Evolutionary conservation across 768 basidiomycete genomes (phyloP), one percentile per base, ranked within the genome.

Genomic region (Amanita inopinata): DNA sequence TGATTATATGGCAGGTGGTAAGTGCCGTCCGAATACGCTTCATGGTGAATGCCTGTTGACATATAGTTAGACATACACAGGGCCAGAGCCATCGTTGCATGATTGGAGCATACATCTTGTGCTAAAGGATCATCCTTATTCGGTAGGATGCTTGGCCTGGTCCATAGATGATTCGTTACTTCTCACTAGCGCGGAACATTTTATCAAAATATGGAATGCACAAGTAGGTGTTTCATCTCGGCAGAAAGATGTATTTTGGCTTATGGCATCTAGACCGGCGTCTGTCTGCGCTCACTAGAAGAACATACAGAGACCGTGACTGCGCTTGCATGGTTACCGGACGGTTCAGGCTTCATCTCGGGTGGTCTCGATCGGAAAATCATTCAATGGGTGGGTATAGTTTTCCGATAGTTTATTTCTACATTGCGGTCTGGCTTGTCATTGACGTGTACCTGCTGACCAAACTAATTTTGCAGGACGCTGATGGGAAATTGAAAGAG

Each of bases 1-100:
- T 85, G 5, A 86, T 96, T 43, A 83, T 98, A 38, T 98, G 93
- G 93, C 71, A 71, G 34, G 70, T 91, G 65, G 93, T 89, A 61
- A 54, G 84, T 43, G 38, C 31, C 38, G 45, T n/a, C n/a, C 47
- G 41, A 37, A 27, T 31, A 27, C 39, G 36, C 9, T 38, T 47
- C 45, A 22, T 34, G 30, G 17, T 28, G 31, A 27, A 49, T 36
- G 27, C 53, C 53, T 49, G 41, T 49, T 39, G 2, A 40, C 28
- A 33, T 33, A 36, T 20, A 48, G 32, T 20, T 44, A 54, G 46
- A 51, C 49, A 28, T 56, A 79, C 66, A 59, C 64, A 36, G 73
- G 73, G 46, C 56, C 63, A 38, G 68, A 69, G 49, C 60, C 70
- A 37, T 66, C 71, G 40, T 64, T 67, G 38, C 70, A 75, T 52